Percentiles rank a stretch among this genome's conserved stretches.
Evolutionary conservation across 2,329 filamentous ascomycete species (phyloP).

Genomic region (Colletotrichum sp.): DNA sequence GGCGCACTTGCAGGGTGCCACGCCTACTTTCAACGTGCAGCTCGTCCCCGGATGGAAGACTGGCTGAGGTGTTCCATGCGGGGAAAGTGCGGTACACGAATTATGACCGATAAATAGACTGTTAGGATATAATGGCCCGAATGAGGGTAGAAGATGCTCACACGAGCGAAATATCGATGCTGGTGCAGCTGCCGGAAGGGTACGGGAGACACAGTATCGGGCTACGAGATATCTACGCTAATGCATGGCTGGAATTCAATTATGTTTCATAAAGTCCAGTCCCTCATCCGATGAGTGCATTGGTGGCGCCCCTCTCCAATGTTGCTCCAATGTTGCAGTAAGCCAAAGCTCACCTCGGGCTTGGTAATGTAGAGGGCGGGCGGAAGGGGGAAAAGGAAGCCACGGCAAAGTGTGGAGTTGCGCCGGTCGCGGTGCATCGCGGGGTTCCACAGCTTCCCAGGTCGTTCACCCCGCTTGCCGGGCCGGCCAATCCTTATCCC

Average conservation of each 20-base stretch:
- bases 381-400: neutral
- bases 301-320: neutral
- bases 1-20: slow-evolving; percentile 58
- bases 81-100: neutral
- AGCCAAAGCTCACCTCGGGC: neutral
- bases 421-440: neutral
- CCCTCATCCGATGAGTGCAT: neutral
- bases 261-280: too few relatives aligned
- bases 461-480: slow-evolving; percentile 7
- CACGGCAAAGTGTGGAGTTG: slow-evolving; percentile 9
- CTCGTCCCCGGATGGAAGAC: slow-evolving; percentile 29
- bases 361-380: neutral
- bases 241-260: neutral
- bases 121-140: neutral
- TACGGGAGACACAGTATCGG: neutral
- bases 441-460: neutral
- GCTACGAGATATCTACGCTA: neutral
- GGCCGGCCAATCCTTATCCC: slow-evolving; percentile 21
- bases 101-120: neutral
- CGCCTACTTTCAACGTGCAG: slow-evolving; percentile 50
- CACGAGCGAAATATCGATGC: neutral
- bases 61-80: neutral
- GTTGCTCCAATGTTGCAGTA: neutral
- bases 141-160: neutral
- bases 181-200: neutral